Evolutionary conservation across 805 yeast species (phyloP).

Genomic region (Starmerella vitae): DNA sequence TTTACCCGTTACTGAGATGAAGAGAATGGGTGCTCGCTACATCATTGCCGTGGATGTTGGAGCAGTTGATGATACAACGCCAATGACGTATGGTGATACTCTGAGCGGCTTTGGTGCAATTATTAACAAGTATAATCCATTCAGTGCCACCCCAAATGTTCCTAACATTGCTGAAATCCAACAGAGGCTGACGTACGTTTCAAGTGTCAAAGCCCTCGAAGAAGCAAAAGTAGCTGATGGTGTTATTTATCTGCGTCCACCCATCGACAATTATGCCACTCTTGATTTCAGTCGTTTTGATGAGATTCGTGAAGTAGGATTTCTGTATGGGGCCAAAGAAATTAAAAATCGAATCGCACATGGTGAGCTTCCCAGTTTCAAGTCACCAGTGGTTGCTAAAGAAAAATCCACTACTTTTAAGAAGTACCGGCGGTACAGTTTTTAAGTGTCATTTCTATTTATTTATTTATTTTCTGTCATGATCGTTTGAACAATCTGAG

Average conservation of each 20-base stretch:
- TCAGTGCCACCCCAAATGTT: slow-evolving; percentile 70
- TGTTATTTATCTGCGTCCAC: slow-evolving; percentile 80
- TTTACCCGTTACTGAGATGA: slow-evolving; percentile 86
- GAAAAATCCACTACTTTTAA: not conserved
- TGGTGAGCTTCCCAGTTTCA: slow-evolving; percentile 45
- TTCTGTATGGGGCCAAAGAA: slow-evolving; percentile 50
- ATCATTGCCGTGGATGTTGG: slow-evolving; percentile 95
- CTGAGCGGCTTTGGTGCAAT: slow-evolving; percentile 87
- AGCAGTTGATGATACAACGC: slow-evolving; percentile 79
- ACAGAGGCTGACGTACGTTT: slow-evolving; percentile 81
- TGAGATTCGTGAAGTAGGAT: slow-evolving; percentile 74
- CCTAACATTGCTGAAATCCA: slow-evolving; percentile 95
- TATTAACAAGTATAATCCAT: slow-evolving; percentile 77
- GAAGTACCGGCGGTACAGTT: slow-evolving; percentile 16
- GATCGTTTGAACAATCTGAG: slow-evolving; percentile 33
- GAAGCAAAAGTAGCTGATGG: slow-evolving; percentile 74
- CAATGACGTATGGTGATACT: slow-evolving; percentile 84
- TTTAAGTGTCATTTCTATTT: slow-evolving; percentile 1
- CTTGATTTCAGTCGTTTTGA: slow-evolving; percentile 85
- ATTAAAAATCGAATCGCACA: slow-evolving; percentile 40
- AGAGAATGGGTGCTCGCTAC: slow-evolving; percentile 64
- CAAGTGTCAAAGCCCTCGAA: slow-evolving; percentile 87
- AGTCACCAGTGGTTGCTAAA: not conserved
- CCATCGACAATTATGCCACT: slow-evolving; percentile 83
- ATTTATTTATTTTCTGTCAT: not conserved